Evolutionary conservation across 805 yeast species (phyloP).

Genomic region (Huiozyma sinensis): DNA sequence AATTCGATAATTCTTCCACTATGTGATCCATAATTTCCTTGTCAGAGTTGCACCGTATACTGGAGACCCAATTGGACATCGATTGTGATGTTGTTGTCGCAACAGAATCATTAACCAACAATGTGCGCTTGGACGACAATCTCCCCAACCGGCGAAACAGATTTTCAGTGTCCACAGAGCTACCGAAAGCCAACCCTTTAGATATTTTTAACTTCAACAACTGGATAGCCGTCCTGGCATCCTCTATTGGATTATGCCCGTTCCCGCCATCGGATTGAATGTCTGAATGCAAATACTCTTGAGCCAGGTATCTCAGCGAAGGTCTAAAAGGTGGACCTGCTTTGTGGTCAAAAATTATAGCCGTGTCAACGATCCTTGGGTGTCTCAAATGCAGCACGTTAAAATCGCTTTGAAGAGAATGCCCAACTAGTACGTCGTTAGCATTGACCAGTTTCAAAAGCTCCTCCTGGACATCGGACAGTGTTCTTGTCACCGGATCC

Average conservation of each 20-base stretch:
- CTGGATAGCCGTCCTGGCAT: slow-evolving; percentile 70
- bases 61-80: slow-evolving; percentile 4
- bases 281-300: slow-evolving; percentile 38
- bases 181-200: slow-evolving; percentile 61
- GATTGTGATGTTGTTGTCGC: slow-evolving; percentile 8
- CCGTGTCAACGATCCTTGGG: slow-evolving; percentile 68
- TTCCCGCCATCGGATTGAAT: slow-evolving; percentile 55
- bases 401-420: slow-evolving; percentile 79
- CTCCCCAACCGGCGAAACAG: slow-evolving; percentile 32
- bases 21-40: slow-evolving; percentile 43
- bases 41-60: slow-evolving; percentile 43
- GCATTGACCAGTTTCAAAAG: slow-evolving; percentile 40
- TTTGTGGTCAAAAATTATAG: slow-evolving; percentile 66
- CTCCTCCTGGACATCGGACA: slow-evolving; percentile 55
- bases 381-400: slow-evolving; percentile 62
- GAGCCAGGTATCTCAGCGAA: slow-evolving; percentile 60
- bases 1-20: slow-evolving; percentile 26
- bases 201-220: slow-evolving; percentile 58
- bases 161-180: slow-evolving; percentile 32
- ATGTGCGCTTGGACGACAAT: slow-evolving; percentile 19
- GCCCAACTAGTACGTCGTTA: slow-evolving; percentile 71
- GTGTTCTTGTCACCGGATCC: slow-evolving; percentile 46
- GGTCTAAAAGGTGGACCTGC: slow-evolving; percentile 78
- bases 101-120: slow-evolving; percentile 29
- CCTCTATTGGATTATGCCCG: slow-evolving; percentile 86